Evolutionary conservation across 192 early-diverging fungal species (phyloP).

Genomic region (Linnemannia zychae): DNA sequence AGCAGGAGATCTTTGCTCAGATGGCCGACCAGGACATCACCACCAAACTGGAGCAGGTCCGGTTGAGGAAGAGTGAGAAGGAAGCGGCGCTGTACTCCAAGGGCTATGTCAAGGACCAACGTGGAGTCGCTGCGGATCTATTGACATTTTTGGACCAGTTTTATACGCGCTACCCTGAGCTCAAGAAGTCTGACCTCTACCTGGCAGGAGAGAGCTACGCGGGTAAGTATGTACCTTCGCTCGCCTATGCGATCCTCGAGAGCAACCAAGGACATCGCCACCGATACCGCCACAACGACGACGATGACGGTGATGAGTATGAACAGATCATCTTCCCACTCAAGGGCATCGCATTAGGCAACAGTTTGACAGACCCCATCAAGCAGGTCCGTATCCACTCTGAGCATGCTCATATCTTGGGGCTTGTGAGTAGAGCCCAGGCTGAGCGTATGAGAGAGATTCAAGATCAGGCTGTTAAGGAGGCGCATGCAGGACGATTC

Average conservation of each 20-base stretch:
- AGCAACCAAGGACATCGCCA: conserved; percentile 61
- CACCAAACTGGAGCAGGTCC: conserved; percentile 2
- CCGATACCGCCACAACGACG: conserved; percentile 17
- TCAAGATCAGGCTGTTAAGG: conserved; percentile 57
- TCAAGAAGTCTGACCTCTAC: conserved; percentile 69
- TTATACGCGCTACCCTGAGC: conserved; percentile 75
- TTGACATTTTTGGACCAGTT: conserved; percentile 79
- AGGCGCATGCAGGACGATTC: conserved; percentile 65
- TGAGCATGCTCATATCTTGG: conserved; percentile 67
- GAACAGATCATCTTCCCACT: conserved; percentile 20
- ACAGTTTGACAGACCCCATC: conserved; percentile 76
- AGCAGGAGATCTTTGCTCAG: conserved; percentile 53
- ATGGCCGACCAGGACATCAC: conserved; percentile 15
- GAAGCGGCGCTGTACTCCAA: conserved; percentile 56
- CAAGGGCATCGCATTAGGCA: conserved; percentile 63
- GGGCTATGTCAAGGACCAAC: conserved; percentile 81
- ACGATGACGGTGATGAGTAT: not conserved
- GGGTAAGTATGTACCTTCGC: conserved; percentile 81
- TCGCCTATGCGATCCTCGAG: conserved; percentile 73
- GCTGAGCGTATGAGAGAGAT: conserved; percentile 51
- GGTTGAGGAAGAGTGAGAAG: conserved; percentile 10
- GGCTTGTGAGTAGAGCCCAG: conserved; percentile 64
- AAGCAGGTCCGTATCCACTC: conserved; percentile 70
- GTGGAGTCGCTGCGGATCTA: conserved; percentile 77
- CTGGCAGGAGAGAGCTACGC: conserved; percentile 74